Percentiles rank a stretch among this genome's conserved stretches.
Conservation (phyloP, 805 yeast genomes). For the Wickerhamomyces ciferrii region DNA sequence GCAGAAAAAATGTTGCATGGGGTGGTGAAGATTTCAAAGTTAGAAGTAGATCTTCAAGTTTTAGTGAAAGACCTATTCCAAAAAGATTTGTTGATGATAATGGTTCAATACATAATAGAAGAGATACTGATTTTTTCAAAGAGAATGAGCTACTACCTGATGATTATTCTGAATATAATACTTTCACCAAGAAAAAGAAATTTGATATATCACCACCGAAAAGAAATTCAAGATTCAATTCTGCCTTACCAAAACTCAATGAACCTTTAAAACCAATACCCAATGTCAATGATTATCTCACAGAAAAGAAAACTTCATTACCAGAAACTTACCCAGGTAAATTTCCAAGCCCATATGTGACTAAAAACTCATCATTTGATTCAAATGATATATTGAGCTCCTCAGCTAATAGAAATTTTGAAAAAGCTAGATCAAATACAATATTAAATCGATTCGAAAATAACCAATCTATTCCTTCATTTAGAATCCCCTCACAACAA, state of each 20-base stretch:
- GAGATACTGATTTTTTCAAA: slow-evolving; percentile 3
- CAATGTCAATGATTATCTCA: neutral
- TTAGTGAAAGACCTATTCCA: slow-evolving; percentile 1
- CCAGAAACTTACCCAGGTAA: slow-evolving; percentile 20
- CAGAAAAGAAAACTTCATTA: slow-evolving; percentile 4
- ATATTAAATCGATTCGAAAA: slow-evolving; percentile 5
- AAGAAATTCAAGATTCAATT: neutral
- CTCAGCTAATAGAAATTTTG: slow-evolving; percentile 13
- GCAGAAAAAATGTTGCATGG: slow-evolving; percentile 7
- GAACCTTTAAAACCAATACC: neutral
- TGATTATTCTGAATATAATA: slow-evolving; percentile 5
- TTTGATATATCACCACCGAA: neutral
- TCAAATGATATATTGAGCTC: slow-evolving; percentile 8
- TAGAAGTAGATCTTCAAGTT: slow-evolving; percentile 7
- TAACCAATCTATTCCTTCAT: neutral
- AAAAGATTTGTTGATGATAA: neutral
- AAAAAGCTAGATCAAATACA: slow-evolving; percentile 14
- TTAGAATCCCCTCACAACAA: neutral
- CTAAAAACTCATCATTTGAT: slow-evolving; percentile 1
- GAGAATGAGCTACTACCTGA: slow-evolving; percentile 17
- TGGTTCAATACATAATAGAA: neutral
- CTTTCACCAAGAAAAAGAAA: neutral
- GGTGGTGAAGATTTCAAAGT: slow-evolving; percentile 6
- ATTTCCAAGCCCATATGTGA: slow-evolving; percentile 17
- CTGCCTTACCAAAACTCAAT: neutral